These are phyloP conservation scores for Penicillium sp. DNA, from an alignment of 2,329 filamentous ascomycete species.

Conservation along the genomic window DNA sequence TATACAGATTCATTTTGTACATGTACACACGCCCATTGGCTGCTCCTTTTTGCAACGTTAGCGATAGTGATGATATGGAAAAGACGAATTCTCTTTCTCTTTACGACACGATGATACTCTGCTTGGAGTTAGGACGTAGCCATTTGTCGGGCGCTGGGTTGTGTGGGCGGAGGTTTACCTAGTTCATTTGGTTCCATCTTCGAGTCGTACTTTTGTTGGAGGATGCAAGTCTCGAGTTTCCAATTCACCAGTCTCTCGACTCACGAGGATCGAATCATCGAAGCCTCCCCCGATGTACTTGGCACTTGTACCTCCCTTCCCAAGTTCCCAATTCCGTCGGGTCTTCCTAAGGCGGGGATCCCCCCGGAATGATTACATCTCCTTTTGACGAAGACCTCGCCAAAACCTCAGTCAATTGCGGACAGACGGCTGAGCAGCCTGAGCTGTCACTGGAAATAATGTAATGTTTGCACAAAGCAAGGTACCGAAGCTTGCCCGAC, in stretches of 20 bases:
- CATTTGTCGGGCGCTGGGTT: too few species aligned
- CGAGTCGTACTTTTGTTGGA: not conserved
- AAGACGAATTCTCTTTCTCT: slow-evolving; percentile 13
- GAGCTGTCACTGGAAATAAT: not conserved
- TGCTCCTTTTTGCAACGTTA: slow-evolving; percentile 18
- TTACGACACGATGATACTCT: not conserved
- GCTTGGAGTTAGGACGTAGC: too few species aligned
- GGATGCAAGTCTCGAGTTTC: not conserved
- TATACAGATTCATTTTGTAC: slow-evolving; percentile 21
- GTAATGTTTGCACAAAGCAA: not conserved
- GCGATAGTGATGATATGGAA: slow-evolving; percentile 22
- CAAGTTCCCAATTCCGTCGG: not conserved
- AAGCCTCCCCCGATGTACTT: not conserved
- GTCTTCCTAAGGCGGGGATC: slow-evolving; percentile 1
- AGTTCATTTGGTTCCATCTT: not conserved
- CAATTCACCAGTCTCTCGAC: not conserved
- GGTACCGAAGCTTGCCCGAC: too few species aligned
- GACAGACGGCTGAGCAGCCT: not conserved
- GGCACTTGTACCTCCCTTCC: not conserved
- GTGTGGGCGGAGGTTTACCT: too few species aligned
- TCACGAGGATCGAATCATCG: not conserved
- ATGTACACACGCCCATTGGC: slow-evolving; percentile 22
- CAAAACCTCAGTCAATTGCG: not conserved
- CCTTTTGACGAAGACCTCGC: too few species aligned
- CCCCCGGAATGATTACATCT: not conserved